A percentile compares a stretch with the other conserved stretches of the same genome.
phyloP scores from a whole-genome alignment of 2,329 filamentous ascomycete genomes.

The Microdochium trichocladiopsis region DNA sequence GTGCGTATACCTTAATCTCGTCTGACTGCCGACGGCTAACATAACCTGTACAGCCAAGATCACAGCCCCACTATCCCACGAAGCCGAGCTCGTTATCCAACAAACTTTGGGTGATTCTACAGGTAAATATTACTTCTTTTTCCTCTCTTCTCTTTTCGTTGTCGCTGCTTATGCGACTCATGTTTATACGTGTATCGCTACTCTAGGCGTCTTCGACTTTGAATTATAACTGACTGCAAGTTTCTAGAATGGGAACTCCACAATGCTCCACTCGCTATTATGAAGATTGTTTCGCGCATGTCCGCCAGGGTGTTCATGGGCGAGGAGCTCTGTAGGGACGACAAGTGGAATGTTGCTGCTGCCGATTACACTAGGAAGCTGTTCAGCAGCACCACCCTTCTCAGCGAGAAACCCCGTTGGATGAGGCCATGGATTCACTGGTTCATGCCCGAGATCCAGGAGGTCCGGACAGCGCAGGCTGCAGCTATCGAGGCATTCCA shows the following conservation, averaged over 20 bases:
- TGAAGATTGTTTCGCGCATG: conserved; percentile 8
- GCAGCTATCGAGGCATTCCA: conserved; percentile 4
- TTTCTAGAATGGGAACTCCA: conserved; percentile 11
- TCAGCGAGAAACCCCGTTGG: conserved; percentile 7
- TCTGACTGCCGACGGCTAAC: not conserved
- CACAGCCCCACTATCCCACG: not conserved
- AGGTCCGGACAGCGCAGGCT: conserved; percentile 5
- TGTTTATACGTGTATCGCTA: not conserved
- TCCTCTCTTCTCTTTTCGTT: too few relatives aligned
- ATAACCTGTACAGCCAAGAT: not conserved
- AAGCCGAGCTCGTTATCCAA: not conserved
- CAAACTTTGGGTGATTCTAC: not conserved
- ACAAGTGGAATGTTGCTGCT: conserved; percentile 10
- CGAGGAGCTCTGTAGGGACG: conserved; percentile 9
- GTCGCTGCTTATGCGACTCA: not conserved
- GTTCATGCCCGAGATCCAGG: conserved; percentile 9
- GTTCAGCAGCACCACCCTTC: conserved; percentile 1
- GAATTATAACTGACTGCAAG: not conserved
- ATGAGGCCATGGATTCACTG: conserved; percentile 9
- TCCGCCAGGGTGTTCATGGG: conserved; percentile 12
- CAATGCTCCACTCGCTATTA: conserved; percentile 2
- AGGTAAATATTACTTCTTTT: not conserved
- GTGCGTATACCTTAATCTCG: not conserved
- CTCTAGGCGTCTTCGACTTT: not conserved
- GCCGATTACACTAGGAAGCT: conserved; percentile 4